Percentiles rank a stretch among this genome's conserved stretches.
phyloP scores from a whole-genome alignment of 768 basidiomycete genomes.

The Suillus spraguei region DNA sequence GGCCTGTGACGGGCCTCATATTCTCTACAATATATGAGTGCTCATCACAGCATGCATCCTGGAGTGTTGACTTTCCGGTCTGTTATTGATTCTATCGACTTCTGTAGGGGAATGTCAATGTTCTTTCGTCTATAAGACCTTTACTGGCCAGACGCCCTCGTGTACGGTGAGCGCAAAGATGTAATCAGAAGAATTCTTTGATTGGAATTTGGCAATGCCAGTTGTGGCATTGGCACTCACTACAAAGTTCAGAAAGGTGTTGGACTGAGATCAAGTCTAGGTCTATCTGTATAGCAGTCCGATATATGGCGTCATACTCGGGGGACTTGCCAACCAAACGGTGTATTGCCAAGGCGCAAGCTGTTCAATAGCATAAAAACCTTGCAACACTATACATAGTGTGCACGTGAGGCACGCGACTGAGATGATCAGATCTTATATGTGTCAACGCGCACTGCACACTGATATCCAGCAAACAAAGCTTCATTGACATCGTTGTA shows the following conservation, averaged over 20 bases:
- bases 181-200: constrained; percentile 38
- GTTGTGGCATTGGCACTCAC: background rate
- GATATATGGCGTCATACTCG: background rate
- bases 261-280: background rate
- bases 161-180: constrained; percentile 46
- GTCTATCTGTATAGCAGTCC: background rate
- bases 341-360: background rate
- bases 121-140: constrained; percentile 46
- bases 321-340: background rate
- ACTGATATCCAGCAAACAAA: background rate
- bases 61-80: background rate
- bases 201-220: background rate
- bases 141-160: constrained; percentile 46
- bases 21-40: background rate
- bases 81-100: constrained; percentile 37
- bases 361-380: no score
- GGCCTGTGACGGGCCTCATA: background rate
- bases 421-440: no score
- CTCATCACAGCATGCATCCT: background rate
- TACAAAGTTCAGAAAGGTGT: background rate
- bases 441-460: background rate
- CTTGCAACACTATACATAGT: no score
- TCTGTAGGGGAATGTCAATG: constrained; percentile 43
- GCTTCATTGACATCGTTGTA: background rate
- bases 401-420: no score